Conservation (phyloP, 2,329 filamentous ascomycete genomes). For the Colletotrichum tropicale region DNA sequence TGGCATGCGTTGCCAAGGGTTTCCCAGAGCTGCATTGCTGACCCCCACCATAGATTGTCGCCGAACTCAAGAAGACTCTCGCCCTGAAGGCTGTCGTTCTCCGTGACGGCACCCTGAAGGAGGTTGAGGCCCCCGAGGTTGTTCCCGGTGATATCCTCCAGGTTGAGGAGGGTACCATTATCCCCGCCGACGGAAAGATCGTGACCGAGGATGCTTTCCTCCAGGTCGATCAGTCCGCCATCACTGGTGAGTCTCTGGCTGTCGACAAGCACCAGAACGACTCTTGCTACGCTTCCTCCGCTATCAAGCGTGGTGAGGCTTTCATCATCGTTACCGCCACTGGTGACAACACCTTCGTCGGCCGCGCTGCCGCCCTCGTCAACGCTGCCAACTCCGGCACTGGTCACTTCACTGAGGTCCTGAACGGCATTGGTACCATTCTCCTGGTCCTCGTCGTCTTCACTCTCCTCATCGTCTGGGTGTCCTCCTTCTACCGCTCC, state of each 20-base stretch:
- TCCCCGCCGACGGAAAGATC: slow-evolving; percentile 86
- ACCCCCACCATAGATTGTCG: slow-evolving; percentile 65
- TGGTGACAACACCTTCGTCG: slow-evolving; percentile 90
- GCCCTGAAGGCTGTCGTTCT: slow-evolving; percentile 87
- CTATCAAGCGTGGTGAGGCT: slow-evolving; percentile 88
- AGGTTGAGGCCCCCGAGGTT: slow-evolving; percentile 82
- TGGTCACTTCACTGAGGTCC: slow-evolving; percentile 90
- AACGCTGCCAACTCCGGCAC: slow-evolving; percentile 74
- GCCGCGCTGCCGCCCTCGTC: slow-evolving; percentile 85
- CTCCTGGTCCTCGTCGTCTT: slow-evolving; percentile 81
- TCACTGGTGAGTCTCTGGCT: slow-evolving; percentile 90
- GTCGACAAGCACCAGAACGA: slow-evolving; percentile 88
- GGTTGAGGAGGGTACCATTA: slow-evolving; percentile 90
- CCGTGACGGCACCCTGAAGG: slow-evolving; percentile 77
- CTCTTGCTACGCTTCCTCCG: slow-evolving; percentile 82
- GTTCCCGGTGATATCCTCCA: slow-evolving; percentile 91
- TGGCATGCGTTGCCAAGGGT: slow-evolving; percentile 19
- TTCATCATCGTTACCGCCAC: slow-evolving; percentile 83
- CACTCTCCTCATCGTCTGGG: slow-evolving; percentile 83
- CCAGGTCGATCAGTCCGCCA: slow-evolving; percentile 90
- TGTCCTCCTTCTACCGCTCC: slow-evolving; percentile 86
- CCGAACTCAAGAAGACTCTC: slow-evolving; percentile 88
- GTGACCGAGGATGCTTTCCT: slow-evolving; percentile 84
- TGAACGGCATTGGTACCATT: slow-evolving; percentile 84
- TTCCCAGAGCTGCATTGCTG: not conserved